A percentile compares a stretch with the other conserved stretches of the same genome.
phyloP scores from a whole-genome alignment of 1,139 yeast species.

The Lodderomyces elongisporus region DNA sequence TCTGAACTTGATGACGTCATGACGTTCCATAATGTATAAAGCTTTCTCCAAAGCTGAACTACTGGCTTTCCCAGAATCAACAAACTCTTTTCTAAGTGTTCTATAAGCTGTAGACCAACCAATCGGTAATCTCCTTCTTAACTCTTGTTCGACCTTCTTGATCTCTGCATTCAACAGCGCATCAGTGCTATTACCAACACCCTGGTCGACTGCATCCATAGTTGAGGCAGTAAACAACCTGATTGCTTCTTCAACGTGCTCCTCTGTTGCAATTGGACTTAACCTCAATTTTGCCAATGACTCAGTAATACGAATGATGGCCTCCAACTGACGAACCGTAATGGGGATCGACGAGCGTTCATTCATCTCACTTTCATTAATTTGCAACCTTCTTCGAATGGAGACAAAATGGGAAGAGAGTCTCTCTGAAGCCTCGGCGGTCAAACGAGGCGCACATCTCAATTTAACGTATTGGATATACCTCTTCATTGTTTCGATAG shows the following conservation, averaged over 20 bases:
- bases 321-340: slow-evolving; percentile 96
- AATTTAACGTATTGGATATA: slow-evolving; percentile 86
- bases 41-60: slow-evolving; percentile 82
- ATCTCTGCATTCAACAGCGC: slow-evolving; percentile 64
- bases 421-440: slow-evolving; percentile 86
- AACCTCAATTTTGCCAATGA: slow-evolving; percentile 84
- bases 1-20: slow-evolving; percentile 81
- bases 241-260: slow-evolving; percentile 94
- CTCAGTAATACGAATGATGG: slow-evolving; percentile 93
- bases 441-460: slow-evolving; percentile 88
- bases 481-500: slow-evolving; percentile 85
- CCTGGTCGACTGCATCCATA: slow-evolving; percentile 94
- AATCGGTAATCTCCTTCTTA: slow-evolving; percentile 86
- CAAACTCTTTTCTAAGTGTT: slow-evolving; percentile 80
- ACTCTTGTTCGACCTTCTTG: slow-evolving; percentile 72
- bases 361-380: slow-evolving; percentile 74
- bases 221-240: slow-evolving; percentile 94
- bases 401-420: slow-evolving; percentile 93
- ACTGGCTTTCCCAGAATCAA: slow-evolving; percentile 61
- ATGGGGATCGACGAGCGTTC: slow-evolving; percentile 96
- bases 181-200: slow-evolving; percentile 48
- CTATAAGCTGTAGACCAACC: slow-evolving; percentile 94
- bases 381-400: slow-evolving; percentile 78
- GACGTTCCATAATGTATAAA: slow-evolving; percentile 72
- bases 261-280: slow-evolving; percentile 78